Conservation (phyloP, 768 basidiomycete genomes). For the Termitomyces sp. region DNA sequence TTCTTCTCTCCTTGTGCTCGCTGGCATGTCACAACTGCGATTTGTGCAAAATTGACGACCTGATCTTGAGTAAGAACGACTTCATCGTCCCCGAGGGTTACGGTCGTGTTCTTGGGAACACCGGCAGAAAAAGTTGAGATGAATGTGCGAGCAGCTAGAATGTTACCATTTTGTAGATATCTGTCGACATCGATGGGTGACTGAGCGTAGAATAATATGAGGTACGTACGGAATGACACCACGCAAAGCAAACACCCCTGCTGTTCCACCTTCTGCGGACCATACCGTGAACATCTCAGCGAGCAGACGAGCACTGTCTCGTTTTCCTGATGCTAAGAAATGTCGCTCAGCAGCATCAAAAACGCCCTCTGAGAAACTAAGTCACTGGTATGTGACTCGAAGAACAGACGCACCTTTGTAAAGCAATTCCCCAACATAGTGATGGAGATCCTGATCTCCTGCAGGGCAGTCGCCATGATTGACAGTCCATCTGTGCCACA, state of each 20-base stretch:
- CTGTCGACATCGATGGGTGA: conserved; percentile 31
- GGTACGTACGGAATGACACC: conserved; percentile 78
- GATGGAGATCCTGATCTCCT: conserved; percentile 86
- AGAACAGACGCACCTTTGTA: conserved; percentile 61
- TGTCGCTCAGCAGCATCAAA: conserved; percentile 79
- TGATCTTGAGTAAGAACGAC: conserved; percentile 72
- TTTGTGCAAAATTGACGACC: conserved; percentile 85
- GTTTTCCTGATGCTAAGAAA: conserved; percentile 80
- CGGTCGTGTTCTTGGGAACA: conserved; percentile 48
- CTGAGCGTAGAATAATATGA: background rate
- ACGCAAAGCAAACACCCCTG: conserved; percentile 79
- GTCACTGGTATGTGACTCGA: background rate
- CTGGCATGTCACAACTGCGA: conserved; percentile 87
- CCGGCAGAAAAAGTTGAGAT: conserved; percentile 74
- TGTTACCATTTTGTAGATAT: conserved; percentile 81
- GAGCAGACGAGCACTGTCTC: conserved; percentile 83
- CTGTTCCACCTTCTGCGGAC: conserved; percentile 46
- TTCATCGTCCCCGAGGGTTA: conserved; percentile 55
- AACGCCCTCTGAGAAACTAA: conserved; percentile 53
- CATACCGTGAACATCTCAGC: conserved; percentile 88
- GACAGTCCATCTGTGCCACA: conserved; percentile 71
- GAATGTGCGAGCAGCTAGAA: conserved; percentile 93
- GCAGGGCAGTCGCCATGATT: conserved; percentile 75
- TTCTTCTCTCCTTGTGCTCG: conserved; percentile 79
- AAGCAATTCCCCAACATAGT: conserved; percentile 86